phyloP scores from a whole-genome alignment of 2,329 filamentous ascomycete species.

The Ophiostoma populinum region DNA sequence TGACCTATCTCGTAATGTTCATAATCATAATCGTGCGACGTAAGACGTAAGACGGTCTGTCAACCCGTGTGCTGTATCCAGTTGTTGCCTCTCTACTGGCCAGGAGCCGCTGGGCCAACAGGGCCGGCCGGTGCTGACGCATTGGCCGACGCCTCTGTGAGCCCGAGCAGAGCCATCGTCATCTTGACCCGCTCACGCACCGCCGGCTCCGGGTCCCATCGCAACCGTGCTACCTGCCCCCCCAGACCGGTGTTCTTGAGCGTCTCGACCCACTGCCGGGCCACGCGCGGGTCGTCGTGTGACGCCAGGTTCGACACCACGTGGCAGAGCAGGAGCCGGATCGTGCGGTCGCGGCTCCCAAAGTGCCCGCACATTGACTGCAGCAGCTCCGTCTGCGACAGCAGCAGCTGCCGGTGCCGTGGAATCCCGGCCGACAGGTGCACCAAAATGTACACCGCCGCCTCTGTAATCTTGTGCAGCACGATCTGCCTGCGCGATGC shows the following conservation, averaged over 20 bases:
- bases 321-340: constrained; percentile 68
- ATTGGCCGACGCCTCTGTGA: too few relatives aligned
- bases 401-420: constrained; percentile 58
- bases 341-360: constrained; percentile 50
- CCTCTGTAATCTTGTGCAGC: constrained; percentile 53
- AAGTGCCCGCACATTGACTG: constrained; percentile 58
- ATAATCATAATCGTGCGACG: too few relatives aligned
- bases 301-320: constrained; percentile 74
- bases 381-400: constrained; percentile 61
- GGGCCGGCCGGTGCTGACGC: too few relatives aligned
- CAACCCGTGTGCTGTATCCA: too few relatives aligned
- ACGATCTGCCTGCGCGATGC: constrained; percentile 39
- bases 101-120: too few relatives aligned
- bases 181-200: constrained; percentile 72
- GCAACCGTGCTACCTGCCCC: constrained; percentile 43
- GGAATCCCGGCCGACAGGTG: constrained; percentile 75
- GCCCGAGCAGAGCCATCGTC: constrained; percentile 49
- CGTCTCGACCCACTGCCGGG: constrained; percentile 47
- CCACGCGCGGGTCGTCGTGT: constrained; percentile 55
- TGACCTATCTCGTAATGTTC: too few relatives aligned
- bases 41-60: too few relatives aligned
- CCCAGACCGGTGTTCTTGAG: constrained; percentile 57
- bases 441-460: constrained; percentile 67
- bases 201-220: constrained; percentile 58
- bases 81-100: too few relatives aligned